These are phyloP conservation scores for Phyllostachys edulis DNA, from an alignment of 176 grass and related monocot genomes.

Conservation along the genomic window DNA sequence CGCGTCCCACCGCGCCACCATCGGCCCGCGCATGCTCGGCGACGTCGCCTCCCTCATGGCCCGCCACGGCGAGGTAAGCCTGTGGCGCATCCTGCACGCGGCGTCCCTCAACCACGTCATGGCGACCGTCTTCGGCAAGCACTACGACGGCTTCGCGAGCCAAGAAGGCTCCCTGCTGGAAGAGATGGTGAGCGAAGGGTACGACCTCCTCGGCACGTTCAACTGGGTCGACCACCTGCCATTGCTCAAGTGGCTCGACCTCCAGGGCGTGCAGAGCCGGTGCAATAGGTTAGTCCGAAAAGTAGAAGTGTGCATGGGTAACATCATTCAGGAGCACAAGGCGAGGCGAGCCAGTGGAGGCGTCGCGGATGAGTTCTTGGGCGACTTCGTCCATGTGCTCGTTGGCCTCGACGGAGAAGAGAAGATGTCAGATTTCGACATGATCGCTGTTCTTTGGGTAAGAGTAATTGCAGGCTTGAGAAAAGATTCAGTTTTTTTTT, in stretches of 20 bases:
- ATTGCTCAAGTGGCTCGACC: constrained; percentile 58
- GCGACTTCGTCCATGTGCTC: constrained; percentile 72
- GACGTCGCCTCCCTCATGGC: constrained; percentile 40
- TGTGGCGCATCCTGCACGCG: constrained; percentile 43
- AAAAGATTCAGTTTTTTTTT: background rate
- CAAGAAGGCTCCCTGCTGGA: constrained; percentile 50
- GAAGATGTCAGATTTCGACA: constrained; percentile 73
- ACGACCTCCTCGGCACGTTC: constrained; percentile 60
- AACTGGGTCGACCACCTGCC: constrained; percentile 87
- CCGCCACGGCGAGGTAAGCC: constrained; percentile 33
- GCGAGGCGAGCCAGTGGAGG: background rate
- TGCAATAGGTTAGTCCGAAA: constrained; percentile 53
- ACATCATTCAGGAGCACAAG: constrained; percentile 58
- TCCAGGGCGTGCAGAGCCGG: constrained; percentile 62
- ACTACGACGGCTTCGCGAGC: constrained; percentile 33
- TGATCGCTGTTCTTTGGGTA: constrained; percentile 88
- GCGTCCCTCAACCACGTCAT: constrained; percentile 62
- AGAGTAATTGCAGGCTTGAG: background rate
- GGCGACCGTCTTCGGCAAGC: constrained; percentile 68
- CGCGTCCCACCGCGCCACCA: constrained; percentile 25
- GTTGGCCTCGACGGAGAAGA: constrained; percentile 57
- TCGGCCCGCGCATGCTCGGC: constrained; percentile 37
- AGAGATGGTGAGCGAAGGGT: constrained; percentile 72
- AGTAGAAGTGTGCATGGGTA: constrained; percentile 55
- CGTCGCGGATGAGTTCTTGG: background rate